Evolutionary conservation across 176 grass and related monocot species (phyloP), one percentile per base, ranked within the genome.

Genomic region (Tillandsia leiboldiana): DNA sequence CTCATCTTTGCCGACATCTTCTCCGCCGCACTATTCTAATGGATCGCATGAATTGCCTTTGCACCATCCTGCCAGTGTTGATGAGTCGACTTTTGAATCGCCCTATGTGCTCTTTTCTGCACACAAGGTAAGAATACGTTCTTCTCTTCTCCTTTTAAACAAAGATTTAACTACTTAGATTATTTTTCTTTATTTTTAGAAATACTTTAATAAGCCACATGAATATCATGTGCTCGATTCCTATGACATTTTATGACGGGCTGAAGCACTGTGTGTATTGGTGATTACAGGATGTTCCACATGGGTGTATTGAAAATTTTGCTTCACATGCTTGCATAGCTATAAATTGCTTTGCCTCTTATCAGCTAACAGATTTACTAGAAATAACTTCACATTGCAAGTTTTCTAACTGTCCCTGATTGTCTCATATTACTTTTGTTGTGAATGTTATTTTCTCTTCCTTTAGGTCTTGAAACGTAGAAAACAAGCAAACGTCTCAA

Each of bases 81-180:
- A 87, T 23, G 85, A 85, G 15, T 85, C 81, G 50, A 75, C 77
- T 69, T 74, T 90, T 33, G 83, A 87, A n/a, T 86, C 75, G 52
- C 87, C 89, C 53, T 99, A 90, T 78, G 89, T 93, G 67, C 84
- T 79, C 56, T 99, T 99, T 82, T 99, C 94, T 63, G 94, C 94
- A 8, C 87, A 87, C 73, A 99, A 93, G 94, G 94, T 93, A 78
- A 28, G 33, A 61, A 15, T 61, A 23, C 8, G 53, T 10, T 8
- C 56, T 61, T 61, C 22, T 23, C 17, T 23, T n/a, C 22, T 61
- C 22, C 15, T 61, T 61, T 61, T 42, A 42, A 42, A 42, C 33
- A 42, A 42, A 42, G 33, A 42, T 42, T 42, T 42, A 42, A 42
- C 33, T 42, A 42, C 33, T 42, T 42, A 7, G 4, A 42, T 42